Evolutionary conservation across 1,284 basidiomycete species (phyloP).

Genomic region (Ustilago hordei): DNA sequence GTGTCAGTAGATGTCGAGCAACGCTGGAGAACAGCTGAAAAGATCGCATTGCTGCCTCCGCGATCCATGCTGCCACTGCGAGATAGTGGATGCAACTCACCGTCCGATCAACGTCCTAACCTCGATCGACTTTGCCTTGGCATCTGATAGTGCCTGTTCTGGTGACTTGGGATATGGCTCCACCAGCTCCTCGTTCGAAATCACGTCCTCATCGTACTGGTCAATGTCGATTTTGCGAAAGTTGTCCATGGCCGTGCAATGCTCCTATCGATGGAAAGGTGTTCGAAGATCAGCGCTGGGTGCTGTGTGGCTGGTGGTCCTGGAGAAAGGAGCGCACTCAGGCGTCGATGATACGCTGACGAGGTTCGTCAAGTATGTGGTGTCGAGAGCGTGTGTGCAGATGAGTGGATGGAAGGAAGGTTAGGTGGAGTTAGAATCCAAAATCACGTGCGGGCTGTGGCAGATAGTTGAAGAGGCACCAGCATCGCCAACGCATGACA

Average conservation of each 20-base stretch:
- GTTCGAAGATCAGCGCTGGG: not conserved
- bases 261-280: not conserved
- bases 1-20: not conserved
- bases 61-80: not conserved
- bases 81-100: constrained; percentile 31
- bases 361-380: not conserved
- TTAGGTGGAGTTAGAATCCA: not conserved
- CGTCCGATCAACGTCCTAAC: constrained; percentile 75
- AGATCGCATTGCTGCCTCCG: not conserved
- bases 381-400: not conserved
- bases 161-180: constrained; percentile 86
- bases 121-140: constrained; percentile 79
- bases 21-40: not conserved
- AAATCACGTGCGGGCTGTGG: no score
- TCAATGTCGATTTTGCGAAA: constrained; percentile 97
- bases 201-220: constrained; percentile 88
- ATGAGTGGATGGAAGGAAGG: not conserved
- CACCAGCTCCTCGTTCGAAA: constrained; percentile 82
- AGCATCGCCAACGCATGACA: no score
- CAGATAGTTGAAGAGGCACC: no score
- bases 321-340: not conserved
- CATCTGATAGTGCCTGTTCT: constrained; percentile 79
- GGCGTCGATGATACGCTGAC: not conserved
- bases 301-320: not conserved
- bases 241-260: constrained; percentile 46